Evolutionary conservation across 306 rosid genomes (phyloP).

Genomic region (Clitoria ternatea): DNA sequence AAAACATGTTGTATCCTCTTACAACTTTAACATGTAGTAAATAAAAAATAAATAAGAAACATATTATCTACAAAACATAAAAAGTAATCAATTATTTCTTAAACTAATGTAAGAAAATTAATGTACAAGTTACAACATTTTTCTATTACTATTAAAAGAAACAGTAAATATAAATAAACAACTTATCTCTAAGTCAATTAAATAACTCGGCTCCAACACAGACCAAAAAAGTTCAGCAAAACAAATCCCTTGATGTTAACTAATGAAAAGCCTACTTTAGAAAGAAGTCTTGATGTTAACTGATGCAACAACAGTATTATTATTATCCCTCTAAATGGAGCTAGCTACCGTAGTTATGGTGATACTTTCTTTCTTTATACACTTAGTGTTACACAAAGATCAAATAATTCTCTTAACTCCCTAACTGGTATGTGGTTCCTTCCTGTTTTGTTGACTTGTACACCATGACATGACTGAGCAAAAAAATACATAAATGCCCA

Average conservation of each 20-base stretch:
- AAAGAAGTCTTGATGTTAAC: constrained; percentile 14
- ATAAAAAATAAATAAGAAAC: too few species aligned
- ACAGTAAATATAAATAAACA: neutral
- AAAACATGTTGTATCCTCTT: too few species aligned
- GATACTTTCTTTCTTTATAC: neutral
- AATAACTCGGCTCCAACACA: neutral
- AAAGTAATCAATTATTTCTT: too few species aligned
- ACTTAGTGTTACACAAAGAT: neutral
- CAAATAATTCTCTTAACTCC: neutral
- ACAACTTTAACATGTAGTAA: too few species aligned
- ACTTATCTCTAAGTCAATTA: neutral
- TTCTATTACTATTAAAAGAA: too few species aligned
- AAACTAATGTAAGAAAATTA: too few species aligned
- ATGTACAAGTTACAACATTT: too few species aligned
- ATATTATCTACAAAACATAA: too few species aligned
- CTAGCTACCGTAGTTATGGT: too few species aligned
- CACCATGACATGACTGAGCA: neutral
- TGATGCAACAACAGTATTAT: too few species aligned
- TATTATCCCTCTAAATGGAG: too few species aligned
- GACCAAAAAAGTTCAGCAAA: constrained; percentile 20
- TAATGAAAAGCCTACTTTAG: constrained; percentile 23
- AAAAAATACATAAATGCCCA: neutral
- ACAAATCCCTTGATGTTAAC: neutral
- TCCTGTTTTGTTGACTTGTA: neutral
- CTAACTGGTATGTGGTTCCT: neutral